Evolutionary conservation across 352 stramenopile species (phyloP), one percentile per base, ranked within the genome.

Genomic region (Phytophthora vignae): DNA sequence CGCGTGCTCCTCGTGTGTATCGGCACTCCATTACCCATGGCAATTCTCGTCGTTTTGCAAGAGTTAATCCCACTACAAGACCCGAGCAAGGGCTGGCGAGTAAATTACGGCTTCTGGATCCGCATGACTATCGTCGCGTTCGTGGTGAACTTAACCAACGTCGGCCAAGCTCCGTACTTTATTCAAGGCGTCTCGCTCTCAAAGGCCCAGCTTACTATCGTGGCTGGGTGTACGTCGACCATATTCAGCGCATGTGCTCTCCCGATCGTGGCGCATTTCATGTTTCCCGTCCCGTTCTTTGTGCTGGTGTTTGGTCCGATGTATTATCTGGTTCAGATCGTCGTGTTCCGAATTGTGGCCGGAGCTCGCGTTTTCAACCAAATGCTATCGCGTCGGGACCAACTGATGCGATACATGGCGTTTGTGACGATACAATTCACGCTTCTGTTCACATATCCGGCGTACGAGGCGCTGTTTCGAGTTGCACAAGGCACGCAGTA

Each of bases 71-170:
- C 67, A 2, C 42, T 74, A 4, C 55, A 69, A 60, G 55, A 66
- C 33, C 67, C 60, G 25, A 19, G 6, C 22, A 36, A 44, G 14
- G 54, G 67, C 1, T 64, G 55, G 54, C 46, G 44, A n/a, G 55
- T 19, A 40, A 74, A 74, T 25, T 64, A 60, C 29, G 61, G 59
- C 0, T 63, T 68, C 15, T 73, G 66, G 58, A 53, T 68, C 17
- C 65, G 65, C 12, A 36, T 33, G 10, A 38, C 68, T 5, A 31
- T 69, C 8, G 46, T 31, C 0, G 33, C 31, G 44, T 52, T 69
- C 2, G 27, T 64, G 15, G 22, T 17, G n/a, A 54, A 53, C 6
- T 17, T 25, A 7, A 29, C 54, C 40, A 54, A 64, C 33, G 21
- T 48, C 21, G 63, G 42, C 3, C 63, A 64, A 42, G 55, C 29